Conservation (phyloP, 805 yeast genomes). For the Yamadazyma paraphyllophila region DNA sequence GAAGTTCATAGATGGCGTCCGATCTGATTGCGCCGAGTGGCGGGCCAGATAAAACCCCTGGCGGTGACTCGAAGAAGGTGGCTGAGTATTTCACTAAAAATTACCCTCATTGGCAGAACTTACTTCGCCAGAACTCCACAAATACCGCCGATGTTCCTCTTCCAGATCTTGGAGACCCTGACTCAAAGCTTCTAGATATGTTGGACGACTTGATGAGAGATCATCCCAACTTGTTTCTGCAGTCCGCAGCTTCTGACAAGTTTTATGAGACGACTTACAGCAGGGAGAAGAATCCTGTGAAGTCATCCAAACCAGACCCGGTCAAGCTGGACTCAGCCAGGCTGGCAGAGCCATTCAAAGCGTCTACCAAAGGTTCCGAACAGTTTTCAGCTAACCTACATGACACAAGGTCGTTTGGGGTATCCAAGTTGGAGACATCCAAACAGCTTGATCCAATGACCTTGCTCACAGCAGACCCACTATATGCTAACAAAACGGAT, state of each 20-base stretch:
- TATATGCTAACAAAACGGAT: no score
- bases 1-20: neutral
- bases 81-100: conserved; percentile 34
- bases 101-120: conserved; percentile 39
- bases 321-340: no score
- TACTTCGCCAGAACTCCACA: conserved; percentile 17
- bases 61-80: conserved; percentile 13
- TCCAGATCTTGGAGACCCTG: neutral
- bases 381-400: no score
- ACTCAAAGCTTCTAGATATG: neutral
- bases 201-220: neutral
- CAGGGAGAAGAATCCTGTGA: neutral
- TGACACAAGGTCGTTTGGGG: no score
- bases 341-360: no score
- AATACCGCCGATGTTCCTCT: neutral
- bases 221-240: conserved; percentile 3
- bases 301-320: neutral
- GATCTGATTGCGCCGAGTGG: neutral
- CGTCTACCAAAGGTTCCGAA: no score
- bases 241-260: neutral
- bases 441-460: no score
- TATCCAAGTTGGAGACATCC: no score
- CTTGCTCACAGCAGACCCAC: no score
- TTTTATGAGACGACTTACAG: neutral
- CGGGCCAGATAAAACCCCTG: neutral